phyloP scores from a whole-genome alignment of 345 rosid genomes.

The Populus euphratica region DNA sequence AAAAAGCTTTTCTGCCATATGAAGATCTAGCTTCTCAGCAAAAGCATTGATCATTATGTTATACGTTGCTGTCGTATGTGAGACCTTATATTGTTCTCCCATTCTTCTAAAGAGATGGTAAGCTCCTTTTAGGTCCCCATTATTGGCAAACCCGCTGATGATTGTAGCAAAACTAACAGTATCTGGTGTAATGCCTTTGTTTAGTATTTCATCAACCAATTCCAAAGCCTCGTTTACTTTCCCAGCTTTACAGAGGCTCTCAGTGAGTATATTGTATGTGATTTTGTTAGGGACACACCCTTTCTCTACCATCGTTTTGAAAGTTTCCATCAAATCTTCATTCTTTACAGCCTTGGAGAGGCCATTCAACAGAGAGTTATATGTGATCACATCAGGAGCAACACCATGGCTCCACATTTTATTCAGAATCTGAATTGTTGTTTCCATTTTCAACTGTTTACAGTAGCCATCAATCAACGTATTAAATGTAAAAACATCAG shows the following conservation, averaged over 20 bases:
- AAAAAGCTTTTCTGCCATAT: conserved; percentile 61
- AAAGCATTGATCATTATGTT: conserved; percentile 75
- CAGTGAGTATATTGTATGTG: conserved; percentile 78
- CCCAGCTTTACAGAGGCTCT: conserved; percentile 73
- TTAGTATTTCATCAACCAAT: conserved; percentile 54
- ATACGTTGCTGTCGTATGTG: conserved; percentile 58
- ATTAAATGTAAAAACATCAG: conserved; percentile 82
- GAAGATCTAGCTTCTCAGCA: conserved; percentile 55
- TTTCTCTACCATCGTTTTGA: conserved; percentile 57
- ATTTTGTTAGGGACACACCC: conserved; percentile 67
- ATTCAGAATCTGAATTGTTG: conserved; percentile 58
- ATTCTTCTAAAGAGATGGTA: conserved; percentile 52
- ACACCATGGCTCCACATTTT: conserved; percentile 65
- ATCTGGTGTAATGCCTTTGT: conserved; percentile 57
- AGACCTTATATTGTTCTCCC: conserved; percentile 47
- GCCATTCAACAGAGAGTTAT: conserved; percentile 82
- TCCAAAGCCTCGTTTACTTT: conserved; percentile 61
- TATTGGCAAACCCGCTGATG: conserved; percentile 62
- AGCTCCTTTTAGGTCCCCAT: conserved; percentile 66
- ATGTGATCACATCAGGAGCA: conserved; percentile 78
- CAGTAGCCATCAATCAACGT: conserved; percentile 83
- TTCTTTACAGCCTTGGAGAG: conserved; percentile 76
- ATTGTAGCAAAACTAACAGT: conserved; percentile 59
- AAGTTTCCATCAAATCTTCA: conserved; percentile 78
- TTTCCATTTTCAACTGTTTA: conserved; percentile 68